Evolutionary conservation across 2,329 filamentous ascomycete species (phyloP), one percentile per base, ranked within the genome.

Genomic region (Cladobotryum protrusum): DNA sequence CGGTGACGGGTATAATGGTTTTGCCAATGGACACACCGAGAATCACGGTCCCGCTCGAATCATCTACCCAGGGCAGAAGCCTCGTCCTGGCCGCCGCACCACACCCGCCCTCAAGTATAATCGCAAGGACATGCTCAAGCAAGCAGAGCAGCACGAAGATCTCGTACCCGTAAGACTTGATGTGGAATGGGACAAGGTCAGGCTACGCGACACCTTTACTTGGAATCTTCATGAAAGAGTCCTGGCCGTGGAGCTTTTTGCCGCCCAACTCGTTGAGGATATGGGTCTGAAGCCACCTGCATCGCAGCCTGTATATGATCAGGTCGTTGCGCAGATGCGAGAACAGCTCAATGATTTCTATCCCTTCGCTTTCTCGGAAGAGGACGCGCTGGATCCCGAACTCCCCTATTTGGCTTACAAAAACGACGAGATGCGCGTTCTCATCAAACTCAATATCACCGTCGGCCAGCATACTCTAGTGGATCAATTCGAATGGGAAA

Each of bases 401-500:
- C 76, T 95, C 12, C 91, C 92, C 0, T 97, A 97, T 65, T 85
- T 80, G 36, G 91, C 93, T 6, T 96, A 96, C 74, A 97, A 97
- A 70, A 96, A 99, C 64, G 93, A 99, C 65, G 93, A 99, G 72
- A 96, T 99, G 92, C 86, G 93, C 45, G 87, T 99, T 58, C 73
- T 95, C 40, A 83, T 99, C 69, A 97, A 96, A 69, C 77, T 99
- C 45, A 96, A 97, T 69, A 96, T 99, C 62, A 97, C 93, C 6
- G 96, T 99, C 63, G 93, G 92, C 37, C 86, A 89, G 56, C 89
- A 95, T 63, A 97, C 91, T 0, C 76, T 99, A 20, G 86, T 96
- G 34, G 93, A 99, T 62, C 93, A 97, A 65, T 97, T 99, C 54
- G 93, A 99, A 69, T 99, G 93, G 93, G 93, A 99, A 60, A 90